Conservation (phyloP, 2,329 filamentous ascomycete genomes). For the Cytospora piceae region DNA sequence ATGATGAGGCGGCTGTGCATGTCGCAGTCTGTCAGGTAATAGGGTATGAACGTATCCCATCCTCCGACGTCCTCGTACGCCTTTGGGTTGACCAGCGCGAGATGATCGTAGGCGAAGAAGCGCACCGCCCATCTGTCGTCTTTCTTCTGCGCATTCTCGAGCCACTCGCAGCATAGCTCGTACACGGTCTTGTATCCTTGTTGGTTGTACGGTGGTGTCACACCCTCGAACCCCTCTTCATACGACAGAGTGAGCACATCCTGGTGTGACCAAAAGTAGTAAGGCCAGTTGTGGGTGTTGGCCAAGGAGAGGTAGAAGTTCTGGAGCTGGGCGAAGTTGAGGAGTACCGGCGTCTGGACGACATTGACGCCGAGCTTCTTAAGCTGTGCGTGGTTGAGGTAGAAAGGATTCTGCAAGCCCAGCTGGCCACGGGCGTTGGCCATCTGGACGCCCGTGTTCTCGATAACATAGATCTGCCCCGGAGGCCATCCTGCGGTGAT, state of each 20-base stretch:
- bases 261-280: conserved; percentile 60
- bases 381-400: conserved; percentile 56
- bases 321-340: conserved; percentile 58
- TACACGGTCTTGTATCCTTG: conserved; percentile 48
- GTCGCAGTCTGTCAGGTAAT: conserved; percentile 62
- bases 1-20: conserved; percentile 54
- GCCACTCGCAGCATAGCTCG: conserved; percentile 43
- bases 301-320: conserved; percentile 55
- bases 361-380: conserved; percentile 51
- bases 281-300: conserved; percentile 48
- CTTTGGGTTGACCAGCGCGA: conserved; percentile 59
- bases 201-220: conserved; percentile 40
- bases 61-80: conserved; percentile 55
- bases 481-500: conserved; percentile 63
- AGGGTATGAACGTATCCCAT: conserved; percentile 63
- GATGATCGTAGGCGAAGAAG: conserved; percentile 63
- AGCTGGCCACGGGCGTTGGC: conserved; percentile 54
- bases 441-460: conserved; percentile 61
- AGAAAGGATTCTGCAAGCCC: conserved; percentile 59
- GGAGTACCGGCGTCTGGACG: conserved; percentile 52
- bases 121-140: conserved; percentile 52
- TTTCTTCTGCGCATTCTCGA: conserved; percentile 38
- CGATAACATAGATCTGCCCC: conserved; percentile 59
- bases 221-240: conserved; percentile 44
- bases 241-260: conserved; percentile 52